Conservation (phyloP, 805 yeast species). For the Groenewaldozyma tartarivorans region DNA sequence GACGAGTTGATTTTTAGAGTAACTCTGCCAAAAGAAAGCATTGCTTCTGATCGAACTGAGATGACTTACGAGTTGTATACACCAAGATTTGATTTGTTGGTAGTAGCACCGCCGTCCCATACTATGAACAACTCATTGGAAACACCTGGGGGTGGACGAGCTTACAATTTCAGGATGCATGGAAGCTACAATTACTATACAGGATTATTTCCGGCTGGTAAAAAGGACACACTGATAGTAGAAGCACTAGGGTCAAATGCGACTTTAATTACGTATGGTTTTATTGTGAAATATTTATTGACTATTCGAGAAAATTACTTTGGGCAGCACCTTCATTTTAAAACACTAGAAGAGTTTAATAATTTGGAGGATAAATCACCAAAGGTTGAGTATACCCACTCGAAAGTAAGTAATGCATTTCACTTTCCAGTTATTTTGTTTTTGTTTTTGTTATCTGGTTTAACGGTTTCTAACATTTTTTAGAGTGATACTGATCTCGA, state of each 20-base stretch:
- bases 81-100: slow-evolving; percentile 47
- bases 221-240: slow-evolving; percentile 60
- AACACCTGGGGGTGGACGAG: slow-evolving; percentile 47
- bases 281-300: slow-evolving; percentile 63
- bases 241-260: slow-evolving; percentile 58
- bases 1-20: slow-evolving; percentile 39
- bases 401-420: slow-evolving; percentile 6
- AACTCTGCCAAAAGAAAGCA: slow-evolving; percentile 46
- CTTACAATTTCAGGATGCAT: slow-evolving; percentile 46
- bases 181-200: slow-evolving; percentile 61
- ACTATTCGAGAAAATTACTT: slow-evolving; percentile 78
- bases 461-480: slow-evolving; percentile 2
- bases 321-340: slow-evolving; percentile 76
- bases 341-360: slow-evolving; percentile 76
- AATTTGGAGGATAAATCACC: slow-evolving; percentile 14
- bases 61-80: slow-evolving; percentile 27
- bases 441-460: neutral
- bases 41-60: slow-evolving; percentile 20
- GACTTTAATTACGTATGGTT: slow-evolving; percentile 69
- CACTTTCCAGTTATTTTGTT: too few species aligned
- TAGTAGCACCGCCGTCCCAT: slow-evolving; percentile 89
- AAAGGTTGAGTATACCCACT: slow-evolving; percentile 8
- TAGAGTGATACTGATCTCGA: slow-evolving; percentile 59
- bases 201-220: slow-evolving; percentile 45
- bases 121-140: slow-evolving; percentile 57